Percentiles rank a stretch among this genome's conserved stretches.
These are phyloP conservation scores for Mucor velutinosus DNA, from an alignment of 371 early-diverging fungal genomes.

Conservation along the genomic window DNA sequence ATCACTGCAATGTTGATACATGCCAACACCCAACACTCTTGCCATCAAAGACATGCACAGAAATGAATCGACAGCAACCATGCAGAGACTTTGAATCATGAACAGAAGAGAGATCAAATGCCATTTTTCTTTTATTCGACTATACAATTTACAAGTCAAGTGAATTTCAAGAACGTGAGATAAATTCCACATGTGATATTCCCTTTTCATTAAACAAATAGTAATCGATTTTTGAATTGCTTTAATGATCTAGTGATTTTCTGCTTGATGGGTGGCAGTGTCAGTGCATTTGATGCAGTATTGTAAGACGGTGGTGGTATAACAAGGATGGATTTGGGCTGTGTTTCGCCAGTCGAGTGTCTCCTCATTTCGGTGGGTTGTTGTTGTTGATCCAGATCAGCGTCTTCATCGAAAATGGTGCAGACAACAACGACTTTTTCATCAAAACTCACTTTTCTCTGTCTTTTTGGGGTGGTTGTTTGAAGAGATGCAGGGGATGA, in stretches of 20 bases:
- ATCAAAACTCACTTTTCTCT: conserved; percentile 32
- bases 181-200: conserved; percentile 1
- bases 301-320: conserved; percentile 36
- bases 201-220: background rate
- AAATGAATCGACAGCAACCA: no score
- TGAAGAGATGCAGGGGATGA: conserved; percentile 26
- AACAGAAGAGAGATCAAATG: background rate
- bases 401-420: conserved; percentile 24
- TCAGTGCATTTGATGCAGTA: conserved; percentile 35
- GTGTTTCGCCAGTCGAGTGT: conserved; percentile 26
- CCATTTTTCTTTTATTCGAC: background rate
- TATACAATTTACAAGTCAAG: background rate
- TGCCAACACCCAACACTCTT: background rate
- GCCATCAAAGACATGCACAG: no score
- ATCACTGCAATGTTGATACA: background rate
- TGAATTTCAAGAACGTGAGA: background rate
- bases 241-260: conserved; percentile 16
- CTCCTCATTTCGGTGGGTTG: conserved; percentile 6
- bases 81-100: background rate
- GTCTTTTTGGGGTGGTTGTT: background rate
- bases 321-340: conserved; percentile 7
- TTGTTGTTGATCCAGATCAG: background rate
- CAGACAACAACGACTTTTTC: conserved; percentile 33
- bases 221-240: conserved; percentile 14
- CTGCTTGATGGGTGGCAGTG: conserved; percentile 16